Evolutionary conservation across 768 basidiomycete species (phyloP).

Genomic region (Artomyces pyxidatus): DNA sequence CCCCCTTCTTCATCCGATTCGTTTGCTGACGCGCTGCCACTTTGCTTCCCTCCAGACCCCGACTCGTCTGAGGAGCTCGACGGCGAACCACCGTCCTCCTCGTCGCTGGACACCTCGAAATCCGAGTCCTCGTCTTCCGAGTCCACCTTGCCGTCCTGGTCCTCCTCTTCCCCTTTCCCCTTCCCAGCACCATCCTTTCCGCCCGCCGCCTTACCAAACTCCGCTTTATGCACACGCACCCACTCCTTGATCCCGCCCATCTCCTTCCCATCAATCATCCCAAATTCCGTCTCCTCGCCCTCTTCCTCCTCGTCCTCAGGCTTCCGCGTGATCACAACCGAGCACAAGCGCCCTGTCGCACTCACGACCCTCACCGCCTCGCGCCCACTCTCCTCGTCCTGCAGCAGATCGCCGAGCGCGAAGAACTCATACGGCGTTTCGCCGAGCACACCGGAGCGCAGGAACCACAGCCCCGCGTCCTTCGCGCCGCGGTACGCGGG

Average conservation of each 20-base stretch:
- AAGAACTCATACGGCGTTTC: slow-evolving; percentile 75
- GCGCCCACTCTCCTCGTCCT: slow-evolving; percentile 36
- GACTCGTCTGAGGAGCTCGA: slow-evolving; percentile 18
- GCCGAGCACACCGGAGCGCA: slow-evolving; percentile 58
- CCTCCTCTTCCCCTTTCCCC: slow-evolving; percentile 2
- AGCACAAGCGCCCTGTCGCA: slow-evolving; percentile 61
- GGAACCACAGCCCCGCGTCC: slow-evolving; percentile 65
- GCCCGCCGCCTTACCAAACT: slow-evolving; percentile 39
- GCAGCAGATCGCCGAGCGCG: slow-evolving; percentile 49
- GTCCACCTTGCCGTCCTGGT: slow-evolving; percentile 9
- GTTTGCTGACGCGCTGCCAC: slow-evolving; percentile 9
- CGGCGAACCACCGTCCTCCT: slow-evolving; percentile 1
- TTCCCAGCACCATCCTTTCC: slow-evolving; percentile 2
- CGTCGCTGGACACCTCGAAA: slow-evolving; percentile 5
- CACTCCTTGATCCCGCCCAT: slow-evolving; percentile 58
- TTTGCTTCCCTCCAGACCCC: slow-evolving; percentile 2
- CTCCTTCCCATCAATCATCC: slow-evolving; percentile 65
- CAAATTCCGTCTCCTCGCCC: slow-evolving; percentile 48
- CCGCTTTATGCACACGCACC: slow-evolving; percentile 47
- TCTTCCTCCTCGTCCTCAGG: slow-evolving; percentile 21
- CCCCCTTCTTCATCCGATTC: not conserved
- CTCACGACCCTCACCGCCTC: slow-evolving; percentile 39
- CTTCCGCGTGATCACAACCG: slow-evolving; percentile 39
- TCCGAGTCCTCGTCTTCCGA: slow-evolving; percentile 13
- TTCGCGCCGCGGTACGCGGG: slow-evolving; percentile 71